Percentiles rank a stretch among this genome's conserved stretches.
phyloP scores from a whole-genome alignment of 1,284 basidiomycete genomes.

The Erythrobasidium hasegawianum region DNA sequence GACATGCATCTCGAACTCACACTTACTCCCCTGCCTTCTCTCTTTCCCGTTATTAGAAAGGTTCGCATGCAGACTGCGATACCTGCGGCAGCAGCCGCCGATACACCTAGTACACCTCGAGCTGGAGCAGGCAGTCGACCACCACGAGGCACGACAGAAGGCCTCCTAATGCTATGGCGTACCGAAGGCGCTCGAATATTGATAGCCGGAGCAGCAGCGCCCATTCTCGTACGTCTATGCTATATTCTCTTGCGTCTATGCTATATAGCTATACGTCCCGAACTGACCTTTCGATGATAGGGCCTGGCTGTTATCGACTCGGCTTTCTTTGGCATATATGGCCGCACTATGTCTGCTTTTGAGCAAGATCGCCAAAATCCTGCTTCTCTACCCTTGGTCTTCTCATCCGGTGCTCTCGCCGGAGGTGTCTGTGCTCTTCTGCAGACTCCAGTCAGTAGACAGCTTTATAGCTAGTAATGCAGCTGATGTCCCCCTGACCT shows the following conservation, averaged over 20 bases:
- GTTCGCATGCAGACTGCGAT: constrained; percentile 44
- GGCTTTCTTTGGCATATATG: constrained; percentile 46
- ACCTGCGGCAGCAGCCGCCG: constrained; percentile 13
- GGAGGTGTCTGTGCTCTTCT: constrained; percentile 46
- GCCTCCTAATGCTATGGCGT: constrained; percentile 41
- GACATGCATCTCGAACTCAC: background rate
- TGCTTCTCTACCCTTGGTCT: constrained; percentile 38
- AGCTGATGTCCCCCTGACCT: background rate
- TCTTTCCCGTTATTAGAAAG: constrained; percentile 40
- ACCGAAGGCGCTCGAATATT: constrained; percentile 45
- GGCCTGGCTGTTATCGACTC: constrained; percentile 46
- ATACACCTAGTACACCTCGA: constrained; percentile 19
- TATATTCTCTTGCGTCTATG: constrained; percentile 39
- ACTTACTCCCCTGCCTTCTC: background rate
- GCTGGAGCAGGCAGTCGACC: constrained; percentile 31
- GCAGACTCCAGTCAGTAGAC: constrained; percentile 44
- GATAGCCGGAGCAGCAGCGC: constrained; percentile 46
- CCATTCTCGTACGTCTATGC: constrained; percentile 40
- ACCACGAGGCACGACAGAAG: constrained; percentile 27
- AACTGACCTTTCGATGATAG: constrained; percentile 1
- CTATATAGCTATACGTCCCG: no score
- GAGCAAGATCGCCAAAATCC: constrained; percentile 46
- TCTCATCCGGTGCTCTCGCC: constrained; percentile 43
- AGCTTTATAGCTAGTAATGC: background rate
- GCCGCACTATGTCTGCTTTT: constrained; percentile 43